Evolutionary conservation across 768 basidiomycete species (phyloP), one percentile per base, ranked within the genome.

Genomic region (Tulasnella sp.): DNA sequence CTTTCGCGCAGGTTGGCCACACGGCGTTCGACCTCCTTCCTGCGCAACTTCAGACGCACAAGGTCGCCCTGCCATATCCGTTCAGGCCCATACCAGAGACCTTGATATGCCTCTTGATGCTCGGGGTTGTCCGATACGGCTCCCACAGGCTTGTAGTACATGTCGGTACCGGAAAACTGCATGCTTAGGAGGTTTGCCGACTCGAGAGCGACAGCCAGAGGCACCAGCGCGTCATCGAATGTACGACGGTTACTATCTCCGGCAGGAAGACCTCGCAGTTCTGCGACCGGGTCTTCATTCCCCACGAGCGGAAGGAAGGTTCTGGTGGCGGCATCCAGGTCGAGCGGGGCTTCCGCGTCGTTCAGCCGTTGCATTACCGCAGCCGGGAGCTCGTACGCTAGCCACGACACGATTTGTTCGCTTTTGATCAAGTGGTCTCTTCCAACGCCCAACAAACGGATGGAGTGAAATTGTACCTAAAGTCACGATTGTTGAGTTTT

Each of bases 41-140:
- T 6, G 6, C n/a, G 48, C 17, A n/a, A 25, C 9, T 17, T 59
- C 19, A 59, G 46, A 11, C 58, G 55, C 7, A 59, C 58, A 8
- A 59, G 39, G 17, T 59, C 58, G n/a, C 57, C 58, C 7, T 29
- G 15, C 58, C 58, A 59, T 19, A 59, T 49, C 9, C 45, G 46
- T 40, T 59, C 58, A 6, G 32, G 12, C 2, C 58, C 58, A 32
- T 36, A 59, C 57, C 57, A 59, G 14, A 59, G n/a, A 21, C 58
- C 58, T 41, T 59, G 58, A 29, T 17, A 58, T 9, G 17, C 27
- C 41, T 43, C 41, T 25, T 43, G 9, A 6, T 19, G 41, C n/a
- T 43, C 41, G 27, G 17, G 17, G n/a, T n/a, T n/a, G n/a, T n/a
- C n/a, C n/a, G n/a, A n/a, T n/a, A n/a, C n/a, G n/a, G n/a, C n/a